phyloP scores from a whole-genome alignment of 129 eudicot species.

The Smallanthus sonchifolius region DNA sequence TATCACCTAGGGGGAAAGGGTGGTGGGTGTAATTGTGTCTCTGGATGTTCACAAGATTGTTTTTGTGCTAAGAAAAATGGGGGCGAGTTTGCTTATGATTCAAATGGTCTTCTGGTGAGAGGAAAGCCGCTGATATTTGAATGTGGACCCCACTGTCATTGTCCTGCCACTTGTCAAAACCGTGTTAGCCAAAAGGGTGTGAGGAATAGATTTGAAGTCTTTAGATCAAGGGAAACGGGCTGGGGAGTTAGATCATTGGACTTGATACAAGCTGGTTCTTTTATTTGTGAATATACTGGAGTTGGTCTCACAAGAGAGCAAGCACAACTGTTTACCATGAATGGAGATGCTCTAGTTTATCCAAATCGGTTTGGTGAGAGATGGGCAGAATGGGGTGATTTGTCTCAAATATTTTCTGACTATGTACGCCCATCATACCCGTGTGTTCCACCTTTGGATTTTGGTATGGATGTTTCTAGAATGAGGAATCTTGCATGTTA shows the following conservation, averaged over 20 bases:
- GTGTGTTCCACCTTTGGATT: conserved; percentile 61
- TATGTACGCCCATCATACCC: conserved; percentile 57
- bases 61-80: conserved; percentile 63
- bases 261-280: conserved; percentile 69
- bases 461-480: conserved; percentile 84
- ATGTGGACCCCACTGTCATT: conserved; percentile 62
- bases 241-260: conserved; percentile 88
- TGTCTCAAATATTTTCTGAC: conserved; percentile 56
- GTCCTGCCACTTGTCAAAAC: conserved; percentile 63
- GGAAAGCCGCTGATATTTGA: conserved; percentile 65
- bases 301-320: conserved; percentile 72
- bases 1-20: conserved; percentile 28
- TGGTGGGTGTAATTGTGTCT: conserved; percentile 57
- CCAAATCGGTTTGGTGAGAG: conserved; percentile 72
- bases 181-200: conserved; percentile 69
- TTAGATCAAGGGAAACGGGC: conserved; percentile 70
- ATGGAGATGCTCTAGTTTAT: conserved; percentile 64
- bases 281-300: conserved; percentile 75
- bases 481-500: conserved; percentile 93
- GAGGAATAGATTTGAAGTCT: conserved; percentile 61
- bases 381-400: conserved; percentile 96
- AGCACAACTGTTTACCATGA: conserved; percentile 57
- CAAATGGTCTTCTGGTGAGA: conserved; percentile 48
- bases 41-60: conserved; percentile 51
- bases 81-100: conserved; percentile 62